Conservation (phyloP, 2,329 filamentous ascomycete genomes). For the Pseudocercospora vitis region DNA sequence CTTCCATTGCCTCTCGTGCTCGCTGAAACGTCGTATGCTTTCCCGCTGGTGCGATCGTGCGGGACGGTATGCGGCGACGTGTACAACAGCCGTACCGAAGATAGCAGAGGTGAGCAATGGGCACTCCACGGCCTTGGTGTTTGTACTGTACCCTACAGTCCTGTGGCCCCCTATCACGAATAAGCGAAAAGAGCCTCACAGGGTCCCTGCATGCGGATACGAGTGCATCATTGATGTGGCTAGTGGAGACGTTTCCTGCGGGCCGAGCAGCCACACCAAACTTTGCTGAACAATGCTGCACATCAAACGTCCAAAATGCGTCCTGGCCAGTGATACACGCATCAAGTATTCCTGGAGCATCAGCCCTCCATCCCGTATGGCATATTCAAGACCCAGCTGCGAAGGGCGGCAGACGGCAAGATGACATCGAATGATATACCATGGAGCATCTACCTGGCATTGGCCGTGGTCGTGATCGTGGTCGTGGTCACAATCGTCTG, state of each 20-base stretch:
- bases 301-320: no score
- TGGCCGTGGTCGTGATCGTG: conserved; percentile 46
- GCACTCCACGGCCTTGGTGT: not conserved
- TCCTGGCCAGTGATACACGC: no score
- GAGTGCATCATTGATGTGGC: no score
- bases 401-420: no score
- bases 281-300: conserved; percentile 17
- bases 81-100: not conserved
- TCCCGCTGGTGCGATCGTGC: not conserved
- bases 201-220: not conserved
- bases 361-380: no score
- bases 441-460: conserved; percentile 43
- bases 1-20: not conserved
- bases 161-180: not conserved
- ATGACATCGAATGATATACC: conserved; percentile 30
- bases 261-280: conserved; percentile 5
- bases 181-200: not conserved
- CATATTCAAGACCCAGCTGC: no score
- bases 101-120: not conserved
- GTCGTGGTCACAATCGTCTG: conserved; percentile 50
- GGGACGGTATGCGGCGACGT: not conserved
- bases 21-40: not conserved
- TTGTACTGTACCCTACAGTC: not conserved
- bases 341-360: not conserved
- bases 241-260: no score